Evolutionary conservation across 164 flowering plant genomes (phyloP).

Genomic region (Kingdonia uniflora): DNA sequence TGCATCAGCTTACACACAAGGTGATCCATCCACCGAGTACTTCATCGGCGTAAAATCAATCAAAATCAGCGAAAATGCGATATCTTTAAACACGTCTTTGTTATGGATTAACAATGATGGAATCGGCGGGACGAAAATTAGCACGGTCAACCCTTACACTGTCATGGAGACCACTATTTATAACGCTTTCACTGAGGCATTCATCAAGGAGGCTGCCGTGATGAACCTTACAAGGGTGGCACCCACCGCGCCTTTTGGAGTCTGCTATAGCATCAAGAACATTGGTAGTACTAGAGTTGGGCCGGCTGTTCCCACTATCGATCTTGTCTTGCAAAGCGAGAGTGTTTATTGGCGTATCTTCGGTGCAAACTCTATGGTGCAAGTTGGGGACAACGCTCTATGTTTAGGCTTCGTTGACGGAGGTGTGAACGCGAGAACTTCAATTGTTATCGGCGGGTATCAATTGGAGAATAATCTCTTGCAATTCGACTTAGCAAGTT

Average conservation of each 20-base stretch:
- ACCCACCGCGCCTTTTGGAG: constrained; percentile 25
- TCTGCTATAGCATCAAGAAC: constrained; percentile 22
- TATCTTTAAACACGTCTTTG: constrained; percentile 15
- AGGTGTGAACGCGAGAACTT: constrained; percentile 23
- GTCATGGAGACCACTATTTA: constrained; percentile 26
- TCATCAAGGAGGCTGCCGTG: constrained; percentile 9
- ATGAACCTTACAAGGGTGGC: constrained; percentile 21
- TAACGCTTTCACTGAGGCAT: constrained; percentile 22
- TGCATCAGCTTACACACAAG: neutral
- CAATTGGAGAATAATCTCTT: constrained; percentile 13
- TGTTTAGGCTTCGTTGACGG: constrained; percentile 38
- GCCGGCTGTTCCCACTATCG: constrained; percentile 29
- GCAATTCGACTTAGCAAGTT: constrained; percentile 7
- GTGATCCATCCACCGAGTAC: constrained; percentile 19
- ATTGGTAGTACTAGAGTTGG: constrained; percentile 24
- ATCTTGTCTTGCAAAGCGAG: constrained; percentile 25
- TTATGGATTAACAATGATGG: constrained; percentile 11
- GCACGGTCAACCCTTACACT: constrained; percentile 18
- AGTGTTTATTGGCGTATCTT: constrained; percentile 25
- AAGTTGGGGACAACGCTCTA: constrained; percentile 18
- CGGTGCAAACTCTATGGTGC: constrained; percentile 37
- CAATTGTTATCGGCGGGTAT: constrained; percentile 21
- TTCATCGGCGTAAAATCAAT: constrained; percentile 22
- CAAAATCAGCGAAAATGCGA: constrained; percentile 8
- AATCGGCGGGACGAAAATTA: constrained; percentile 20